Evolutionary conservation across 345 rosid species (phyloP), one percentile per base, ranked within the genome.

Genomic region (Eucalyptus erythrocorys): DNA sequence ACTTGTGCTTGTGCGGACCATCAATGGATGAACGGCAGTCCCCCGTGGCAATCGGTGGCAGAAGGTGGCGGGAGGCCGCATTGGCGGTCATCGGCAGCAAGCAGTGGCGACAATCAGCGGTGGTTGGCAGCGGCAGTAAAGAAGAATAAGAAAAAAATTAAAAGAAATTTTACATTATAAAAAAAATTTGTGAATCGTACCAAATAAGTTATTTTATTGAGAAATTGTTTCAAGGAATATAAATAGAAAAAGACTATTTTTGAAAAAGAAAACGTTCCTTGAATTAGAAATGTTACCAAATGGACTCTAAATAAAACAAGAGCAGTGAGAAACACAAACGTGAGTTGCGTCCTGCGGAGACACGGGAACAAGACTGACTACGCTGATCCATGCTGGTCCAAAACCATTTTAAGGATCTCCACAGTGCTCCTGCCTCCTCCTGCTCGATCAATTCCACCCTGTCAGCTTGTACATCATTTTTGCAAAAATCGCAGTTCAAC

Each of bases 201-300:
- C 3, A 17, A 50, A 6, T 1, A 6, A 0, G 8, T 50, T 50
- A 0, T 17, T 17, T 49, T 49, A 50, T 51, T 51, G 55, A 51
- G 4, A 51, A 51, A 51, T 17, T 51, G 0, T 51, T 51, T 0
- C 0, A 0, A 1, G 9, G 9, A 51, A 51, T 51, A 51, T 51
- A 50, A 7, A 7, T 50, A 17, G 2, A 51, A 17, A 17, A 51
- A 51, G 0, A 3, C 4, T 50, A 50, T 50, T 50, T 50, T 0
- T 50, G 22, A 47, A 47, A 50, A 50, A 50, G 4, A 50, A 50
- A 50, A 6, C 16, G 0, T 50, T 50, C 53, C 1, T 3, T 48
- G 5, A 0, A 48, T 48, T 13, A 48, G 1, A 12, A 48, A 14
- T 0, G 13, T 48, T 49, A 15, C 7, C 0, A 49, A 49, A 49